These are phyloP conservation scores for Huntiella abstrusa DNA, from an alignment of 2,329 filamentous ascomycete genomes.

Conservation along the genomic window DNA sequence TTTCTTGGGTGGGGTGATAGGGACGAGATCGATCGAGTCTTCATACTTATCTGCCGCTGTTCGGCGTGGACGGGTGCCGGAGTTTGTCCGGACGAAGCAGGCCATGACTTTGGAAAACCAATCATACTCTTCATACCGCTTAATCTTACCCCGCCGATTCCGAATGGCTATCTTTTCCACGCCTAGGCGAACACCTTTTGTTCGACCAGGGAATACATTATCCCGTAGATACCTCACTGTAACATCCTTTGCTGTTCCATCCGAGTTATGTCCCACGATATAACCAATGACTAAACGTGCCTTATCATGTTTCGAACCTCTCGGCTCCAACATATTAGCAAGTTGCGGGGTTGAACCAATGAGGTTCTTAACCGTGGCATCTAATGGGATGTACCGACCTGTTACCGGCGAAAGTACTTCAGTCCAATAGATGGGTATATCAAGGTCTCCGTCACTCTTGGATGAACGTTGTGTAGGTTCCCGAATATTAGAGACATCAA, in stretches of 20 bases:
- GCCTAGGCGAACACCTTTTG: conserved; percentile 65
- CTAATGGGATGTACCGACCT: conserved; percentile 60
- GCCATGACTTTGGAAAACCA: conserved; percentile 76
- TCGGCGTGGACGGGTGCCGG: conserved; percentile 28
- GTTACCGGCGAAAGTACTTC: conserved; percentile 73
- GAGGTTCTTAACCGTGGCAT: conserved; percentile 49
- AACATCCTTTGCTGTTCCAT: conserved; percentile 85
- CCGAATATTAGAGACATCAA: conserved; percentile 4
- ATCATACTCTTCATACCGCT: conserved; percentile 58
- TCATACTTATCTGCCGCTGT: conserved; percentile 65
- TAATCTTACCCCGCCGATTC: conserved; percentile 58
- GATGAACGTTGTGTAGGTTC: conserved; percentile 16
- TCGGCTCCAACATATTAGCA: conserved; percentile 59
- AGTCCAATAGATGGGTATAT: conserved; percentile 82
- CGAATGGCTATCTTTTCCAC: conserved; percentile 66
- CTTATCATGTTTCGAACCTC: conserved; percentile 66
- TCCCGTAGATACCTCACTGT: conserved; percentile 78
- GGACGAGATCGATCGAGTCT: conserved; percentile 56
- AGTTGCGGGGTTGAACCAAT: conserved; percentile 56
- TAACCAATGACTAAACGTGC: conserved; percentile 83
- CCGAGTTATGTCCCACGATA: conserved; percentile 60
- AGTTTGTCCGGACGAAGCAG: conserved; percentile 39
- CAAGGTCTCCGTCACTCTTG: conserved; percentile 55
- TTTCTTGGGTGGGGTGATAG: conserved; percentile 54
- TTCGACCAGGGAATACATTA: conserved; percentile 68